A percentile compares a stretch with the other conserved stretches of the same genome.
phyloP scores from a whole-genome alignment of 139 green algal species.

The Coelastrella sp. region DNA sequence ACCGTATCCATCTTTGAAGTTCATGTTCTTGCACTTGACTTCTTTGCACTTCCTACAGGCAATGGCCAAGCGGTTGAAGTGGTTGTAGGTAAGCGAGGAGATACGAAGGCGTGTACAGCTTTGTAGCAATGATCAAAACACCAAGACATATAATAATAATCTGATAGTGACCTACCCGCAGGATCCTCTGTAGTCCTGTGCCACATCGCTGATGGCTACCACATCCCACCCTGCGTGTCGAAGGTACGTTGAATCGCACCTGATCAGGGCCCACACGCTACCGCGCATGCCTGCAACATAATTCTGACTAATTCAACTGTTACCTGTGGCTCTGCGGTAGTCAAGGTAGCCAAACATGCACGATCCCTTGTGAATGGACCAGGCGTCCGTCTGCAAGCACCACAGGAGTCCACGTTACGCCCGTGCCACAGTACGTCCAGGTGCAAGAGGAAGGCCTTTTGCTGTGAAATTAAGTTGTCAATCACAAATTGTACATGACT shows the following conservation, averaged over 20 bases:
- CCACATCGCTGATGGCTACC: conserved; percentile 40
- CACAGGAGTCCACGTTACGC: background rate
- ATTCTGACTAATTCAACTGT: too few relatives aligned
- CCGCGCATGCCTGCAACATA: too few relatives aligned
- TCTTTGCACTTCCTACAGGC: conserved; percentile 50
- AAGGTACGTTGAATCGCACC: background rate
- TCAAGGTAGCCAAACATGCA: conserved; percentile 51
- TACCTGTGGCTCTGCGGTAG: conserved; percentile 19
- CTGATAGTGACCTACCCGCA: conserved; percentile 37
- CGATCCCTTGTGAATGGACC: conserved; percentile 49
- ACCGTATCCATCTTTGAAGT: conserved; percentile 54
- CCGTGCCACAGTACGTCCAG: too few relatives aligned
- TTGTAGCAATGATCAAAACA: too few relatives aligned
- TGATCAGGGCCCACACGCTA: too few relatives aligned
- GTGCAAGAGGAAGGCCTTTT: too few relatives aligned
- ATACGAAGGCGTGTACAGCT: too few relatives aligned
- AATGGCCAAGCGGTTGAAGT: too few relatives aligned
- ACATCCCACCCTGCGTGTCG: conserved; percentile 49
- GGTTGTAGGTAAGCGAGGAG: too few relatives aligned
- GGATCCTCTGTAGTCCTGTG: conserved; percentile 35
- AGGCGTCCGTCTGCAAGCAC: conserved; percentile 47
- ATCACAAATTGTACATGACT: too few relatives aligned
- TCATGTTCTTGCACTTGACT: conserved; percentile 47
- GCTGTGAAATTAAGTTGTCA: too few relatives aligned
- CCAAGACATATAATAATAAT: too few relatives aligned